Base-by-base conservation (phyloP, 306 rosid genomes). In the Dicorynia guianensis region DNA sequence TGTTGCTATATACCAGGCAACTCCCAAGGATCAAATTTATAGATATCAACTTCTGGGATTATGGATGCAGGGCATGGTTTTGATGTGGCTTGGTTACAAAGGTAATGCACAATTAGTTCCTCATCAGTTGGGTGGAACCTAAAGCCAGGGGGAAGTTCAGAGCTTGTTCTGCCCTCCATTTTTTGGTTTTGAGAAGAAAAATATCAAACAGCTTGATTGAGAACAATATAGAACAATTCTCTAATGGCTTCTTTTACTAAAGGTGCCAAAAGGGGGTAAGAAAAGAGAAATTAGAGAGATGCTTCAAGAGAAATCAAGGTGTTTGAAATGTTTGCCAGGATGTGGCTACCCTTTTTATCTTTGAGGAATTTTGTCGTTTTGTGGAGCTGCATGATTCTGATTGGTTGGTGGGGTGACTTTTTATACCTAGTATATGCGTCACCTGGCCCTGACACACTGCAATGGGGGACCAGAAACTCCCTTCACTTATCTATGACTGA, bases 101-200 rank as follows among this genome's bases (percentile, higher is more conserved):
- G 98, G 83, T 93, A 93, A 71, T 79, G 63, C 43, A 93, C 69
- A 5, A 93, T 93, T 44, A 93, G 71, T 35, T 93, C 98, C 54
- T 93, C 98, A 60, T 93, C 98, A 2, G 98, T 93, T 67, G 98
- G 98, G 84, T 93, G 98, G 77, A 93, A 93, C 78, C 98, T 85
- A 63, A 93, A 93, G 5, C 98, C 98, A 73, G 98, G 98, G 38
- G 98, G 98, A n/a, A 92, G 97, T 4, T 71, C 88, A 74, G 90
- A 88, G 55, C 85, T 55, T 33, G 67, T 35, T 36, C 53, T 78
- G 3, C 56, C 81, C 67, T 87, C 91, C 96, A 90, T 88, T 56
- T 4, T 63, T 1, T 14, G 11, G 33, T 46, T 20, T 12, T 47
- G 12, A 15, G 33, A 40, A 49, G 67, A 6, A 65, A 55, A 56